A percentile compares a stretch with the other conserved stretches of the same genome.
phyloP scores from a whole-genome alignment of 202 grass and related monocot species.

The Dendrocalamus latiflorus region DNA sequence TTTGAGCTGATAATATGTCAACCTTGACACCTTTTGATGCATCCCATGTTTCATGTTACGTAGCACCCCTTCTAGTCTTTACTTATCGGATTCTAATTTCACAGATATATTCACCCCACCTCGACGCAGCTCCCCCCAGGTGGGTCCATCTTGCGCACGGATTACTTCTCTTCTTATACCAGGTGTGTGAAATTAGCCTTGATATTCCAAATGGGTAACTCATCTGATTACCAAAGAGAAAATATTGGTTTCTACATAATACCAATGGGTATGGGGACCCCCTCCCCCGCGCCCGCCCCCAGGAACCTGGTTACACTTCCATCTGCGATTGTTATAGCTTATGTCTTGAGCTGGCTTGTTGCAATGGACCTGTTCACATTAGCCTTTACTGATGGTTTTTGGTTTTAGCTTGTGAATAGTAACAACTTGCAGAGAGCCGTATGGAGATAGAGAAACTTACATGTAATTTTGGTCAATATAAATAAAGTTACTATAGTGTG shows the following conservation, averaged over 20 bases:
- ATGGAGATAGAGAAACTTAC: too few species aligned
- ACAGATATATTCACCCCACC: constrained; percentile 85
- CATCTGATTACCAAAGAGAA: background rate
- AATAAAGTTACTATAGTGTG: too few species aligned
- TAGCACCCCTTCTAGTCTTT: background rate
- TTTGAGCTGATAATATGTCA: background rate
- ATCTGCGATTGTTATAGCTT: background rate
- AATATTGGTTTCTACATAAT: background rate
- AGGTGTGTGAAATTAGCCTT: constrained; percentile 62
- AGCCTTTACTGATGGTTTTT: too few species aligned
- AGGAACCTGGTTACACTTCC: background rate
- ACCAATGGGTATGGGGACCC: background rate
- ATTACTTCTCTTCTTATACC: constrained; percentile 97
- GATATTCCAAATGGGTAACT: background rate
- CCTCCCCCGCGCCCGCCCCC: too few species aligned
- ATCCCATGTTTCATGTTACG: background rate
- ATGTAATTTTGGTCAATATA: too few species aligned
- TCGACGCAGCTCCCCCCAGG: constrained; percentile 91
- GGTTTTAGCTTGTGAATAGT: too few species aligned
- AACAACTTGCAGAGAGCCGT: too few species aligned
- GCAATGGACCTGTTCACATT: too few species aligned
- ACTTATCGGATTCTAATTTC: constrained; percentile 15
- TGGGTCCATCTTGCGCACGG: constrained; percentile 99
- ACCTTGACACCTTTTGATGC: background rate
- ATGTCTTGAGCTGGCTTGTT: background rate